A percentile compares a stretch with the other conserved stretches of the same genome.
Conservation (phyloP, 1,139 yeast genomes). For the Diutina neorugosa region DNA sequence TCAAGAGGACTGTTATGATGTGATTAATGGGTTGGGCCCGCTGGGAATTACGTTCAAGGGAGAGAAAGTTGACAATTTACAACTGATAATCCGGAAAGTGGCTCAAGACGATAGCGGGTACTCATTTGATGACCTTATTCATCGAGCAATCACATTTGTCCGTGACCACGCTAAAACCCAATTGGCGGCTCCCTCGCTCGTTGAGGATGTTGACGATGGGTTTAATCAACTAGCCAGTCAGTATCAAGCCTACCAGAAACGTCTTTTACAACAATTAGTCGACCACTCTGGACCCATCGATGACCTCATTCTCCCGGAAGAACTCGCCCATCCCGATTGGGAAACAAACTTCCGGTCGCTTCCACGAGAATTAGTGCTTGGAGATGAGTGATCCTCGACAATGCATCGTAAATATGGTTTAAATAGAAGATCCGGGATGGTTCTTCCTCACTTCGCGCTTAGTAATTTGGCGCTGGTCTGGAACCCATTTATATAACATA, state of each 20-base stretch:
- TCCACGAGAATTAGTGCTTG: neutral
- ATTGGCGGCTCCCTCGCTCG: slow-evolving; percentile 4
- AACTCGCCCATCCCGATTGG: neutral
- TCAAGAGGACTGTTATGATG: slow-evolving; percentile 18
- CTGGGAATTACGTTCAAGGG: neutral
- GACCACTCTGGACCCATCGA: neutral
- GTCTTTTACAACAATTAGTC: neutral
- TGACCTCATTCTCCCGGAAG: neutral
- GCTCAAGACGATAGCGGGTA: slow-evolving; percentile 7
- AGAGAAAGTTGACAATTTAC: slow-evolving; percentile 8
- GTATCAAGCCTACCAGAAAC: neutral
- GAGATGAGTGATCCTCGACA: neutral
- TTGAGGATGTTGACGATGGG: neutral
- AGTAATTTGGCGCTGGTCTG: neutral
- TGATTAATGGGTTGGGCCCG: slow-evolving; percentile 14
- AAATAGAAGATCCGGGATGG: neutral
- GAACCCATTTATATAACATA: neutral
- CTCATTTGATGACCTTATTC: slow-evolving; percentile 7
- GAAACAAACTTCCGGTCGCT: neutral
- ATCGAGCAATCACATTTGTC: slow-evolving; percentile 5
- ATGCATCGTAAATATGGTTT: neutral
- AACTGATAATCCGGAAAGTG: slow-evolving; percentile 12
- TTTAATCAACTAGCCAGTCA: neutral
- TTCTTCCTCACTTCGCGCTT: neutral
- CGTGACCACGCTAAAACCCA: neutral